These are phyloP conservation scores for Tripterygium wilfordii DNA, from an alignment of 177 flowering plant species.

Conservation along the genomic window DNA sequence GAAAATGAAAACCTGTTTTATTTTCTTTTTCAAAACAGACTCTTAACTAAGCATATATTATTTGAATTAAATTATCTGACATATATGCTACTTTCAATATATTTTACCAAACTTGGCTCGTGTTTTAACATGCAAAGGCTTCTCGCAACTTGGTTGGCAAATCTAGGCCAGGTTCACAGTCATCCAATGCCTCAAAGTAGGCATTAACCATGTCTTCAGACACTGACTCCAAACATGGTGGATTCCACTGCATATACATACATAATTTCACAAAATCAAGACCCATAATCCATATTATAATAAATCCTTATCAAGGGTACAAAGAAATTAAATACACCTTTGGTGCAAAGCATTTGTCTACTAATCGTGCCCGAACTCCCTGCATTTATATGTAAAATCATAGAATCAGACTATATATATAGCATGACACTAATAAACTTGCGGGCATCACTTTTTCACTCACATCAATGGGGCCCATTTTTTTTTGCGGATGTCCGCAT, in stretches of 20 bases:
- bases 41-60: too few species aligned
- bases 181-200: constrained; percentile 3
- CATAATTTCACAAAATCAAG: neutral
- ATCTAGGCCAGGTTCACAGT: constrained; percentile 8
- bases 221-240: constrained; percentile 11
- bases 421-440: neutral
- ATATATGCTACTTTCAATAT: too few species aligned
- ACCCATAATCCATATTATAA: neutral
- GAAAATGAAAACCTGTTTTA: too few species aligned
- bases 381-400: neutral
- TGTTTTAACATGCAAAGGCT: neutral
- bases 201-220: constrained; percentile 12
- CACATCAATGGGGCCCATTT: too few species aligned
- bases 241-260: constrained; percentile 13
- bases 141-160: neutral
- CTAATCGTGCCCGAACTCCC: constrained; percentile 12
- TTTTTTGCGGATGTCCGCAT: too few species aligned
- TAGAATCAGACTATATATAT: neutral
- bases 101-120: too few species aligned
- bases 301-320: neutral
- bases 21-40: too few species aligned
- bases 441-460: neutral
- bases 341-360: constrained; percentile 9
- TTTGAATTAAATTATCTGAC: too few species aligned
- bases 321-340: constrained; percentile 5